Evolutionary conservation across 1,284 basidiomycete species (phyloP), one percentile per base, ranked within the genome.

Genomic region (Ustilago sp.): DNA sequence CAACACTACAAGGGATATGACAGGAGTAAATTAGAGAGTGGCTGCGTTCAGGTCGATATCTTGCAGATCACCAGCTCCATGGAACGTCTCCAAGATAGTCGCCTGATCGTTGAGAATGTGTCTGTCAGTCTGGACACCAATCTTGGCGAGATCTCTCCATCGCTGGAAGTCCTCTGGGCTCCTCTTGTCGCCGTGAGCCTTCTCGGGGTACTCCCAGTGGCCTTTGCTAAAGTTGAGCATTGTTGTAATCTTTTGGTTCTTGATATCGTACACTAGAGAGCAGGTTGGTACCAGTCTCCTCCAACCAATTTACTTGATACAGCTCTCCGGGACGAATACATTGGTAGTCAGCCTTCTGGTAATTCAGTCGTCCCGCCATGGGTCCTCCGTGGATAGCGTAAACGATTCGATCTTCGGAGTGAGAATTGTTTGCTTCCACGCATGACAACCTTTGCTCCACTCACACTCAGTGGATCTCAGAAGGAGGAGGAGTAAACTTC

Each of bases 211-310:
- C 23, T 83, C 73, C 84, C 83, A 86, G 68, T 86, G 86, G 0
- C 80, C 83, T 32, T 82, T 82, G 28, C 67, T 69, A 70, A 86
- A 85, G n/a, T 77, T 76, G 59, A 86, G 79, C 76, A 81, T 79
- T 8, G 85, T 86, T 19, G 79, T 83, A 62, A 86, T 82, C 45
- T 74, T 73, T 28, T 74, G 69, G n/a, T 79, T 51, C 15, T 65
- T 53, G 38, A 85, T 70, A 61, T 87, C 86, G 59, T 82, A 77
- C 17, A 79, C 78, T 31, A 87, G 73, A 13, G 83, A 82, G 43
- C 83, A 83, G n/a, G 71, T 76, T 76, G 12, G 86, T 86, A 17
- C 80, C 83, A 5, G 86, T 86, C 57, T 86, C 86, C 61, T 86
- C 85, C 12, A 85, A 63, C 86, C 85, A 87, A 39, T 74, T 78